Evolutionary conservation across 768 basidiomycete species (phyloP).

Genomic region (Lactarius quietus): DNA sequence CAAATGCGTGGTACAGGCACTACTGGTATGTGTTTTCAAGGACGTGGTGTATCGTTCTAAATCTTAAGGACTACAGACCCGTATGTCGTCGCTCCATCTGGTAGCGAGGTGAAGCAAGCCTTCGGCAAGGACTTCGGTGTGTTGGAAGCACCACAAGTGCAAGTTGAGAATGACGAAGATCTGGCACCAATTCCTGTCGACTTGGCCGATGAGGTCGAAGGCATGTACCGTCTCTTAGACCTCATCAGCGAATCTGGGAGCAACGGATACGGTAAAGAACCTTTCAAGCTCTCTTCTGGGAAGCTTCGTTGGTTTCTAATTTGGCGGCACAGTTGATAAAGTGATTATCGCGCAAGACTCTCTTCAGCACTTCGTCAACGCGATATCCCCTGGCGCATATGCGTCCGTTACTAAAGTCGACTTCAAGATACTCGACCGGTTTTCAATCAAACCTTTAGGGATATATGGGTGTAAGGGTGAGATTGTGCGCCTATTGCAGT

Average conservation of each 20-base stretch:
- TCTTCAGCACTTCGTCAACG: constrained; percentile 45
- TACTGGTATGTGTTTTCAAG: neutral
- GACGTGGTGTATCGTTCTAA: neutral
- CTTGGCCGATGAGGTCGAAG: neutral
- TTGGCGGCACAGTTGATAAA: constrained; percentile 48
- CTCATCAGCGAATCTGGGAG: constrained; percentile 48
- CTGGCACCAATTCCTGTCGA: neutral
- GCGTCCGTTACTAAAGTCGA: constrained; percentile 50
- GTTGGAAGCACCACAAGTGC: neutral
- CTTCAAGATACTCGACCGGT: constrained; percentile 47
- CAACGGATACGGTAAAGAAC: constrained; percentile 45
- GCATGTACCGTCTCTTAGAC: neutral
- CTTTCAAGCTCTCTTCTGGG: neutral
- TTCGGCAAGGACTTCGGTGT: too few species aligned
- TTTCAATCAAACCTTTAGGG: constrained; percentile 47
- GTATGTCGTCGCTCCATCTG: neutral
- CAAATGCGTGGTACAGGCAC: neutral
- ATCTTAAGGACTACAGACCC: neutral
- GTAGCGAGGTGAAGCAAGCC: neutral
- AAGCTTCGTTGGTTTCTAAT: neutral
- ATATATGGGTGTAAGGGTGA: constrained; percentile 52
- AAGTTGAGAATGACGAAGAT: neutral
- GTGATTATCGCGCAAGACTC: constrained; percentile 54
- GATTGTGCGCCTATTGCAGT: constrained; percentile 44
- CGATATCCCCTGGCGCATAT: constrained; percentile 48